Evolutionary conservation across 768 basidiomycete genomes (phyloP), one percentile per base, ranked within the genome.

Genomic region (Amanita polypyramis): DNA sequence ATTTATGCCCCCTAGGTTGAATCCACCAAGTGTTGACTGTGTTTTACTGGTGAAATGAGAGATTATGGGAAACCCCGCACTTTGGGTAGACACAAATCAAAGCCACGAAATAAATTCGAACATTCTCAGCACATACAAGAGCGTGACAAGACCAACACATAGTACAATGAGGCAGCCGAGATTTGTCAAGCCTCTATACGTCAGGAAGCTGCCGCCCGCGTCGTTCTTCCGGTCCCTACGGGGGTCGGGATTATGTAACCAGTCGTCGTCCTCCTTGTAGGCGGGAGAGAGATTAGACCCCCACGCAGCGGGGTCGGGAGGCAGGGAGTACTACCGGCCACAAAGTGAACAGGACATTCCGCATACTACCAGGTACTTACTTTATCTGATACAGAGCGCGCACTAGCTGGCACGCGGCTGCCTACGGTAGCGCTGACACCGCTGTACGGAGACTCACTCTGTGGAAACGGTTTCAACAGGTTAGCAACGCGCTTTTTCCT

Each of bases 1-100:
- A 59, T 89, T 89, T 56, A 80, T 82, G 4, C 86, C 87, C 14
- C 87, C 86, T 14, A 88, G 54, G 59, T 83, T 84, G 57, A 83
- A 89, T 4, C 77, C 82, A 9, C 79, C 79, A 20, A 73, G 60
- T 10, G 64, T 73, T 4, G 75, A 77, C 32, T 67, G 66, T 19
- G 59, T 53, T 17, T 62, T 65, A 25, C 61, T 52, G 3, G 72
- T 73, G 52, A 82, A 76, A 60, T 77, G 79, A 5, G 76, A 72
- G 54, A 79, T 70, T 17, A 81, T 51, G 40, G 81, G 80, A 57
- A 80, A 84, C 36, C 79, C 81, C 35, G 76, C 80, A 56, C 80
- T 82, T 51, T 14, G 37, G 7, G 34, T 14, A 43, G 39, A 29
- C 29, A 29, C 44, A 39, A 20, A 50, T 20, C 30, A 45, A 40